A percentile compares a stretch with the other conserved stretches of the same genome.
These are phyloP conservation scores for Wickerhamiella nectarea DNA, from an alignment of 805 yeast genomes.

Conservation along the genomic window DNA sequence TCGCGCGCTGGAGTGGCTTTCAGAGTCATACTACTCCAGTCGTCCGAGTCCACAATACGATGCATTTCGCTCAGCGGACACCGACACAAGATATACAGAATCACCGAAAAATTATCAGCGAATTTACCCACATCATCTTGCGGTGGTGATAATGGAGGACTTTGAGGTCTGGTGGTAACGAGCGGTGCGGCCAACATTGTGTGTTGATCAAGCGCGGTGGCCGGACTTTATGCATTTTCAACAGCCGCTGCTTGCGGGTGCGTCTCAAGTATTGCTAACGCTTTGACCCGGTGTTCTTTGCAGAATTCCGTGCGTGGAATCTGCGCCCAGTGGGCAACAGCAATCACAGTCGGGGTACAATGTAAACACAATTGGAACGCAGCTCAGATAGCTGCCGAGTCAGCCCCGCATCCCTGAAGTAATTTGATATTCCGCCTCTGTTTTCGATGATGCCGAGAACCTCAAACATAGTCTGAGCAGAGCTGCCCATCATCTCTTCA, in stretches of 20 bases:
- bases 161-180: background rate
- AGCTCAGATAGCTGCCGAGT: too few relatives aligned
- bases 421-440: constrained; percentile 43
- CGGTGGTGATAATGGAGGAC: background rate
- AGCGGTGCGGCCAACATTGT: background rate
- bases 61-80: background rate
- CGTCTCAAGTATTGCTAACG: background rate
- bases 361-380: background rate
- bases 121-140: background rate
- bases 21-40: background rate
- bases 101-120: constrained; percentile 4
- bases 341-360: background rate
- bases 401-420: constrained; percentile 23
- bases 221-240: background rate
- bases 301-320: background rate
- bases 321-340: background rate
- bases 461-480: constrained; percentile 56
- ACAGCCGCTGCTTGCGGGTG: background rate
- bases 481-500: constrained; percentile 45
- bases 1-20: background rate
- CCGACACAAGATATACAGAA: constrained; percentile 2
- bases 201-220: background rate
- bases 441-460: constrained; percentile 41
- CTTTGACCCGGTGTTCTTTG: background rate
- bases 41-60: background rate